Evolutionary conservation across 305 asterid genomes (phyloP).

Genomic region (Withania somnifera): DNA sequence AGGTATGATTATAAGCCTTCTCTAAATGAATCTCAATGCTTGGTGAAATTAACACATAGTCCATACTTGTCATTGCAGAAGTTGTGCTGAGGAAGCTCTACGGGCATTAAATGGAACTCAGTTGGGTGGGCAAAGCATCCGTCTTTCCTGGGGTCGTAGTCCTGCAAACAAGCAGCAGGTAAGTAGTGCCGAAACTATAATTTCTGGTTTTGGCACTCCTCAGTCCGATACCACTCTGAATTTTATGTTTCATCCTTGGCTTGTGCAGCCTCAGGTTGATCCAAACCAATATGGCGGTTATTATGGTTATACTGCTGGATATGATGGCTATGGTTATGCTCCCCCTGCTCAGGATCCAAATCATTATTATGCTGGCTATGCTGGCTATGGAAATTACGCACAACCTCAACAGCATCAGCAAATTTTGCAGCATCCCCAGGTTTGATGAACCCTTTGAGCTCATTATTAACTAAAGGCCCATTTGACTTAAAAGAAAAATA

Average conservation of each 20-base stretch:
- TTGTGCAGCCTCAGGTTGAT: slow-evolving; percentile 31
- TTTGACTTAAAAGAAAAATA: too few relatives aligned
- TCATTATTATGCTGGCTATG: slow-evolving; percentile 33
- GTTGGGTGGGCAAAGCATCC: slow-evolving; percentile 74
- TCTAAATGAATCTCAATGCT: not conserved
- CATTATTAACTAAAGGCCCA: not conserved
- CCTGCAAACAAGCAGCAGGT: slow-evolving; percentile 47
- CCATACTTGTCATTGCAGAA: slow-evolving; percentile 30
- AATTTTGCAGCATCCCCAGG: slow-evolving; percentile 35
- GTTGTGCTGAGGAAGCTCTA: slow-evolving; percentile 85
- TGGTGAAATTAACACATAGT: not conserved
- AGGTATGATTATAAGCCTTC: slow-evolving; percentile 28
- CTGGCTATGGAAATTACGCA: slow-evolving; percentile 31
- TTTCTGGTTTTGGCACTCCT: not conserved
- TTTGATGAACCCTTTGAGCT: not conserved
- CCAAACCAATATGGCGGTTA: slow-evolving; percentile 27
- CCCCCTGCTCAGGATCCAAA: slow-evolving; percentile 33
- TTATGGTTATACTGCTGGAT: slow-evolving; percentile 34
- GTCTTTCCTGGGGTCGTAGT: slow-evolving; percentile 96
- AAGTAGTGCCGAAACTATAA: not conserved
- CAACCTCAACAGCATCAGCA: slow-evolving; percentile 27
- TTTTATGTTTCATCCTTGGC: not conserved
- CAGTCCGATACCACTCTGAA: not conserved
- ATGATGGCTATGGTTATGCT: slow-evolving; percentile 33
- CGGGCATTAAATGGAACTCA: slow-evolving; percentile 56